Evolutionary conservation across 768 basidiomycete species (phyloP).

Genomic region (Leccinum truebloodii): DNA sequence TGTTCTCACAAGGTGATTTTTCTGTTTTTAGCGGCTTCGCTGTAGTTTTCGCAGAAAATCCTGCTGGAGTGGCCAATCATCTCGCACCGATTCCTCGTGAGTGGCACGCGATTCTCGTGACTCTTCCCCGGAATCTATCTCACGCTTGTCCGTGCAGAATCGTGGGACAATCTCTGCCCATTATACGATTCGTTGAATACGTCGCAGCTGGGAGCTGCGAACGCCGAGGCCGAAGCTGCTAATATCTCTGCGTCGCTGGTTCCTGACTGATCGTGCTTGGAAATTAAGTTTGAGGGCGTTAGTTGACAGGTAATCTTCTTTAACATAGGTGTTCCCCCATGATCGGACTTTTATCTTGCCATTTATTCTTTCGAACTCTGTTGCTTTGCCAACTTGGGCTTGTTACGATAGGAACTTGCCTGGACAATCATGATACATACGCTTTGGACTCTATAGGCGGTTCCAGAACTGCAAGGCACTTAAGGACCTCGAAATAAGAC

Average conservation of each 20-base stretch:
- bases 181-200: constrained; percentile 17
- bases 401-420: neutral
- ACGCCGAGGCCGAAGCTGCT: constrained; percentile 18
- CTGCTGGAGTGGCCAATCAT: constrained; percentile 15
- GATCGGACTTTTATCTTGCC: neutral
- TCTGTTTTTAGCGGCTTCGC: constrained; percentile 24
- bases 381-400: neutral
- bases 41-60: constrained; percentile 29
- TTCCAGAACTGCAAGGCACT: neutral
- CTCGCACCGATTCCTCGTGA: constrained; percentile 20
- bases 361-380: neutral
- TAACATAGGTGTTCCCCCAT: neutral
- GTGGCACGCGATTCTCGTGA: neutral
- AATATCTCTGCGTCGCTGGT: constrained; percentile 22
- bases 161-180: constrained; percentile 31
- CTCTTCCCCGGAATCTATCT: neutral
- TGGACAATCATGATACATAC: neutral
- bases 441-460: neutral
- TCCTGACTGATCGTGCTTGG: constrained; percentile 7
- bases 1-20: neutral
- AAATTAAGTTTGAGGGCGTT: neutral
- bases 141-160: constrained; percentile 9
- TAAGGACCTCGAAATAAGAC: too few species aligned
- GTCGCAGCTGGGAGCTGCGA: constrained; percentile 24
- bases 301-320: neutral